phyloP scores from a whole-genome alignment of 257 asterid genomes.

The Forsythia viridissima region DNA sequence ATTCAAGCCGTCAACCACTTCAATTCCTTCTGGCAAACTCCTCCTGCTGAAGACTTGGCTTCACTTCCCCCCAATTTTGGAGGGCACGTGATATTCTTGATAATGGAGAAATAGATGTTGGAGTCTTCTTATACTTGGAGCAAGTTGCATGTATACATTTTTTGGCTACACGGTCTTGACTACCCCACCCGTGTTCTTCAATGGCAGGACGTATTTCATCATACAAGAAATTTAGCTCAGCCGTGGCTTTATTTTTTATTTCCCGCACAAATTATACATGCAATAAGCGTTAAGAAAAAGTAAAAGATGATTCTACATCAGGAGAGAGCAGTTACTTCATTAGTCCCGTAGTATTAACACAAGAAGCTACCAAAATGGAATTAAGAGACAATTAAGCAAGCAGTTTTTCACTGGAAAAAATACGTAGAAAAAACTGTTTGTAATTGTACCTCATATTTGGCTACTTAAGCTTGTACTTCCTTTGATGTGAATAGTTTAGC shows the following conservation, averaged over 20 bases:
- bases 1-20: slow-evolving; percentile 20
- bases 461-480: slow-evolving; percentile 70
- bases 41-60: slow-evolving; percentile 28
- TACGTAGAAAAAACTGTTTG: not conserved
- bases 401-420: not conserved
- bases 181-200: slow-evolving; percentile 76
- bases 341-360: not conserved
- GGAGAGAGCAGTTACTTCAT: not conserved
- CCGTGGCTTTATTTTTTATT: slow-evolving; percentile 53
- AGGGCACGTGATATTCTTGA: slow-evolving; percentile 68
- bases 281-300: not conserved
- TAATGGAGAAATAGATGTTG: slow-evolving; percentile 57
- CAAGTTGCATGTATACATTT: slow-evolving; percentile 89
- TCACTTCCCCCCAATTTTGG: slow-evolving; percentile 18
- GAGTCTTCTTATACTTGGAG: slow-evolving; percentile 66
- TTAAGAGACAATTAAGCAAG: not conserved
- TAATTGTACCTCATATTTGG: slow-evolving; percentile 62
- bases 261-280: slow-evolving; percentile 42
- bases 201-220: slow-evolving; percentile 90
- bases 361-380: too few relatives aligned
- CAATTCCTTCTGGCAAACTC: slow-evolving; percentile 27
- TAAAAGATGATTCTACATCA: not conserved
- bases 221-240: slow-evolving; percentile 63
- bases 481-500: slow-evolving; percentile 61
- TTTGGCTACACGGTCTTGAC: slow-evolving; percentile 82